Evolutionary conservation across 2,329 filamentous ascomycete species (phyloP).

Genomic region (Aspergillus fumigatus): DNA sequence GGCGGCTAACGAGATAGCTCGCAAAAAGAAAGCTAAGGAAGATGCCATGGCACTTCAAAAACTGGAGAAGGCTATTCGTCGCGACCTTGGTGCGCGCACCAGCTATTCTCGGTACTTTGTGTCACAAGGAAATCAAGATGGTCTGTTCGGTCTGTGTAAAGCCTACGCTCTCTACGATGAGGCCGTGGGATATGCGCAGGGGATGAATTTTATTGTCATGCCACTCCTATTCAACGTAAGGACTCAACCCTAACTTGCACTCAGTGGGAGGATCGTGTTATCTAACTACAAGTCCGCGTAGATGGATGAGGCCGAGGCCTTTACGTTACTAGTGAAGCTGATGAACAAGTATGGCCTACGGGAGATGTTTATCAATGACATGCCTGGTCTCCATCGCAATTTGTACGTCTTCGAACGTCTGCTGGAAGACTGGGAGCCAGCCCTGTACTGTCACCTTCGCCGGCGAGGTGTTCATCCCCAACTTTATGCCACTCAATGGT

Average conservation of each 20-base stretch:
- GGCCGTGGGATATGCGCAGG: conserved; percentile 91
- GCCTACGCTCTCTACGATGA: conserved; percentile 96
- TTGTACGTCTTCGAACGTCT: conserved; percentile 93
- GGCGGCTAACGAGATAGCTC: conserved; percentile 59
- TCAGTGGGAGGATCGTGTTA: background rate
- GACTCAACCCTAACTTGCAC: conserved; percentile 4
- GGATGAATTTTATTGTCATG: conserved; percentile 99
- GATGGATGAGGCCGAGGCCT: conserved; percentile 97
- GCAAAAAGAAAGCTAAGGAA: conserved; percentile 73
- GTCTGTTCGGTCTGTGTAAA: conserved; percentile 92
- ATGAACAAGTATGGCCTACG: conserved; percentile 97
- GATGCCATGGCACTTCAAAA: conserved; percentile 69
- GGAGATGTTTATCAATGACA: conserved; percentile 90
- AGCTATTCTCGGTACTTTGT: conserved; percentile 96
- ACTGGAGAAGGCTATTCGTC: conserved; percentile 85
- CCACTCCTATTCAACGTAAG: conserved; percentile 87
- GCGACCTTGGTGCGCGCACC: conserved; percentile 85
- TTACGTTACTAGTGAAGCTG: conserved; percentile 82
- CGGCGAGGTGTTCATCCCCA: conserved; percentile 83
- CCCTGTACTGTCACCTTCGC: conserved; percentile 88
- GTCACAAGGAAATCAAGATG: conserved; percentile 85
- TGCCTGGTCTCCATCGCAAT: conserved; percentile 90
- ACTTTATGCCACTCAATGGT: conserved; percentile 98
- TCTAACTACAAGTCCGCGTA: conserved; percentile 28
- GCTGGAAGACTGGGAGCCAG: conserved; percentile 88